Percentiles rank a stretch among this genome's conserved stretches.
Evolutionary conservation across 495 filamentous ascomycete genomes (phyloP).

Genomic region (Friedmanniomyces simplex): DNA sequence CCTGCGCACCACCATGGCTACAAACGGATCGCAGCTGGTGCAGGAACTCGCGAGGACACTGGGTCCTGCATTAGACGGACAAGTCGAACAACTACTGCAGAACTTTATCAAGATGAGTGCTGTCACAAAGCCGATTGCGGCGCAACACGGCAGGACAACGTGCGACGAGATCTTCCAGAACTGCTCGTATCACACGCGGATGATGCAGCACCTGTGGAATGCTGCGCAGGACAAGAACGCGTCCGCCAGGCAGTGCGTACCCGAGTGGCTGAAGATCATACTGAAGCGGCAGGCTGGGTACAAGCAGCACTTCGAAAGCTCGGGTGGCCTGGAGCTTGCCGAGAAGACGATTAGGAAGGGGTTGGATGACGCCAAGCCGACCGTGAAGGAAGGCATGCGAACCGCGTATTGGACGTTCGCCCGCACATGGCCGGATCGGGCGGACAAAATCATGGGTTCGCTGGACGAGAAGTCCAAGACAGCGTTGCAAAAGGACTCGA

Average conservation of each 20-base stretch:
- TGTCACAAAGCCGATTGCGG: conserved; percentile 80
- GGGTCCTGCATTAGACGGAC: conserved; percentile 69
- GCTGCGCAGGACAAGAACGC: conserved; percentile 89
- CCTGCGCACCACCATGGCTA: conserved; percentile 78
- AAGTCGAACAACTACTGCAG: conserved; percentile 84
- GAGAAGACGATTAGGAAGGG: conserved; percentile 85
- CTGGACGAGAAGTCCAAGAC: conserved; percentile 66
- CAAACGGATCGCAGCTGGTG: conserved; percentile 70
- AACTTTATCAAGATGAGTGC: conserved; percentile 80
- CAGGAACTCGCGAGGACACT: conserved; percentile 73
- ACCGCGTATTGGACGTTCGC: conserved; percentile 76
- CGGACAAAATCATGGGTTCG: conserved; percentile 61
- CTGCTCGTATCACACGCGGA: conserved; percentile 63
- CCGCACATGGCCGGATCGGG: conserved; percentile 62
- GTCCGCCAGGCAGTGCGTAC: conserved; percentile 62
- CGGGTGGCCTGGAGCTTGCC: conserved; percentile 66
- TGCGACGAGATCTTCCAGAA: conserved; percentile 66
- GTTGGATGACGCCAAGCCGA: conserved; percentile 74
- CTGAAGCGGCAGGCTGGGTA: conserved; percentile 68
- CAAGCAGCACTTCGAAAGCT: conserved; percentile 71
- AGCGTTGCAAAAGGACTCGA: conserved; percentile 64
- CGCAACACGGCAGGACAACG: conserved; percentile 64
- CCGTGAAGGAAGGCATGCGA: conserved; percentile 73
- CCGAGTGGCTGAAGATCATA: conserved; percentile 75
- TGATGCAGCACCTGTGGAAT: conserved; percentile 70